Conservation (phyloP, 2,329 filamentous ascomycete species). For the Pseudogymnoascus sp. region DNA sequence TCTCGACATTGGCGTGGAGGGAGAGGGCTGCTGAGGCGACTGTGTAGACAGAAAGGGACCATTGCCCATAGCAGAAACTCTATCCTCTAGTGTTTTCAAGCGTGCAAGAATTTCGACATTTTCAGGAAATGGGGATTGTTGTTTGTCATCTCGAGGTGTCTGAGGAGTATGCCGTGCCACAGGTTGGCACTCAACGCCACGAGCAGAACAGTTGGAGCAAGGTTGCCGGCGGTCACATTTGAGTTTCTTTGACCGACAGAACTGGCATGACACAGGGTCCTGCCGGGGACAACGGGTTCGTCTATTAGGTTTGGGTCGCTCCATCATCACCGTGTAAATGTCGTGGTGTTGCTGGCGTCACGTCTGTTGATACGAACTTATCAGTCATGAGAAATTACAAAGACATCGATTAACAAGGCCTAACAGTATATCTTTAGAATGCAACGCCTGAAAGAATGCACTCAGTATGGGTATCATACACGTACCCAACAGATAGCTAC, state of each 20-base stretch:
- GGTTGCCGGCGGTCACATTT: slow-evolving; percentile 20
- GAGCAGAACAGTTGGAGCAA: slow-evolving; percentile 21
- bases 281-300: slow-evolving; percentile 15
- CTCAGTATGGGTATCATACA: background rate
- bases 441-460: background rate
- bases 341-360: background rate
- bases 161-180: background rate
- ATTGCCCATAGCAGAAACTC: background rate
- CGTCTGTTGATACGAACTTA: background rate
- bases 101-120: background rate
- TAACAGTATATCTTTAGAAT: background rate
- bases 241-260: slow-evolving; percentile 21
- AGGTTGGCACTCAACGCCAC: slow-evolving; percentile 10
- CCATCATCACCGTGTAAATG: background rate
- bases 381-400: background rate
- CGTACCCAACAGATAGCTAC: background rate
- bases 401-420: background rate
- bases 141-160: background rate
- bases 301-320: background rate
- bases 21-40: background rate
- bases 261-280: slow-evolving; percentile 21
- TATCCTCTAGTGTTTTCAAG: background rate
- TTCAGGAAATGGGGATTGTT: background rate
- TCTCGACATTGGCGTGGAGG: background rate
- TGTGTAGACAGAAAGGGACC: background rate